Percentiles rank a stretch among this genome's conserved stretches.
These are phyloP conservation scores for Solanum chacoense DNA, from an alignment of 305 asterid species.

Conservation along the genomic window DNA sequence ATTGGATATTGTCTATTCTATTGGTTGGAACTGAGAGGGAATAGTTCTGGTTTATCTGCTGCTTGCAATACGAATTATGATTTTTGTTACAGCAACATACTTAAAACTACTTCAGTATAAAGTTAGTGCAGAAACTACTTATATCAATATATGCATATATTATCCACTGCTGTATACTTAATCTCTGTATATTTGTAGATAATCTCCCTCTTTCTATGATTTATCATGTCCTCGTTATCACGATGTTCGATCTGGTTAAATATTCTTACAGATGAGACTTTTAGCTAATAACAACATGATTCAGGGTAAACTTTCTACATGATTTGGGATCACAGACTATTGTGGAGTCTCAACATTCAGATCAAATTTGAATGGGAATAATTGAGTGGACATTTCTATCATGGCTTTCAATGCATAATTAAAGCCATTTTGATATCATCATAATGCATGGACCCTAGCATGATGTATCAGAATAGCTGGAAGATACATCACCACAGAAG, in stretches of 20 bases:
- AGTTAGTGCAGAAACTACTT: not conserved
- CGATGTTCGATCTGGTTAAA: too few relatives aligned
- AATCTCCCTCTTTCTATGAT: not conserved
- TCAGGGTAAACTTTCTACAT: too few relatives aligned
- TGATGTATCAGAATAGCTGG: slow-evolving; percentile 13
- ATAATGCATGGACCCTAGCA: not conserved
- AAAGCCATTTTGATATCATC: not conserved
- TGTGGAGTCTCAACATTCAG: not conserved
- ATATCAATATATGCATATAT: not conserved
- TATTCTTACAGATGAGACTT: too few relatives aligned
- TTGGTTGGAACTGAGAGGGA: not conserved
- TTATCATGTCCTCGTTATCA: not conserved
- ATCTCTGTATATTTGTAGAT: not conserved
- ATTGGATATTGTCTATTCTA: not conserved
- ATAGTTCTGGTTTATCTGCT: not conserved
- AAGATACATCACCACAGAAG: not conserved
- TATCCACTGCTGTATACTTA: not conserved
- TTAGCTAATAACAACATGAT: too few relatives aligned
- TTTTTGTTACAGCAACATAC: not conserved
- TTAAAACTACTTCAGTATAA: not conserved
- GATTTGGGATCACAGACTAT: not conserved
- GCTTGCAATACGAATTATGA: not conserved
- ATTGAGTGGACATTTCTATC: not conserved
- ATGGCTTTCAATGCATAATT: not conserved
- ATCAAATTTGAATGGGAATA: not conserved